phyloP scores from a whole-genome alignment of 345 rosid genomes.

The Triadica sebifera region DNA sequence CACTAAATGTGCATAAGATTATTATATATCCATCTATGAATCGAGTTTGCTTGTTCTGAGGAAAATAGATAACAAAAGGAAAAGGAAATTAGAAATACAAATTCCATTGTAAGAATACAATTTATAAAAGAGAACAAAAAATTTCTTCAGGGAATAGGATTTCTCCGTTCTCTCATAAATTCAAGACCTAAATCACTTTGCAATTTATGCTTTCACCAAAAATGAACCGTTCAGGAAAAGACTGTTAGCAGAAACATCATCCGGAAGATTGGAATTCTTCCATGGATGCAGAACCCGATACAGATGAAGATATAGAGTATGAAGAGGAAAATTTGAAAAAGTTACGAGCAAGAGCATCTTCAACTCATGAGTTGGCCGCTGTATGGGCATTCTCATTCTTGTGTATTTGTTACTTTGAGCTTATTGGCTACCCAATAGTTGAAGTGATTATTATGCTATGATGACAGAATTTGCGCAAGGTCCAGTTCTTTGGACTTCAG shows the following conservation, averaged over 20 bases:
- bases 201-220: conserved; percentile 76
- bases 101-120: too few relatives aligned
- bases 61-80: too few relatives aligned
- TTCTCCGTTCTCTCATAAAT: too few relatives aligned
- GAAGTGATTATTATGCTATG: conserved; percentile 12
- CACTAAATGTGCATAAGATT: too few relatives aligned
- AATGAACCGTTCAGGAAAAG: conserved; percentile 33
- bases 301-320: conserved; percentile 64
- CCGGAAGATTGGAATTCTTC: conserved; percentile 68
- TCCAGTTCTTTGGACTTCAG: conserved; percentile 76
- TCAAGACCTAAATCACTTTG: conserved; percentile 71
- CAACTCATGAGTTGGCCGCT: conserved; percentile 51
- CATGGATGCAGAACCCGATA: conserved; percentile 45
- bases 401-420: conserved; percentile 16
- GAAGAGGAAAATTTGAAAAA: conserved; percentile 44
- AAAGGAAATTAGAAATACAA: too few relatives aligned
- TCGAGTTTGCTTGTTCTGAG: too few relatives aligned
- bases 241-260: conserved; percentile 52
- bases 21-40: too few relatives aligned
- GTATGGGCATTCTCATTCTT: conserved; percentile 36
- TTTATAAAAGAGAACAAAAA: too few relatives aligned
- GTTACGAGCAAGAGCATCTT: conserved; percentile 35
- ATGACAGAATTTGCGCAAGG: conserved; percentile 68
- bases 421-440: conserved; percentile 8
- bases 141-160: too few relatives aligned